Evolutionary conservation across 164 flowering plant species (phyloP).

Genomic region (Berberis thunbergii): DNA sequence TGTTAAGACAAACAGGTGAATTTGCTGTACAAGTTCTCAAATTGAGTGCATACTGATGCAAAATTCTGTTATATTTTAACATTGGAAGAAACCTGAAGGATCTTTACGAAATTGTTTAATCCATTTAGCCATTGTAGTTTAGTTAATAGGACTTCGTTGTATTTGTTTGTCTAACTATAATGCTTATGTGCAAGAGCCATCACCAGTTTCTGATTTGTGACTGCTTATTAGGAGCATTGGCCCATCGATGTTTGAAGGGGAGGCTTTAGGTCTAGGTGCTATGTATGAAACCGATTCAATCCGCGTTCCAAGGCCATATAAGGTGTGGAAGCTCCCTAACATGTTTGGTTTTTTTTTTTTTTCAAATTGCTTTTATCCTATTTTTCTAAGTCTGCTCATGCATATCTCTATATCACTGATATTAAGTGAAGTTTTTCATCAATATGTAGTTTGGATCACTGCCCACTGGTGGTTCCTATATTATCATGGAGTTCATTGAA

Average conservation of each 20-base stretch:
- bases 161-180: background rate
- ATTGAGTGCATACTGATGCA: too few relatives aligned
- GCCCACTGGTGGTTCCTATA: conserved; percentile 82
- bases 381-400: background rate
- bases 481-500: conserved; percentile 90
- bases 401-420: background rate
- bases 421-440: background rate
- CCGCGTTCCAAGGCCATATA: conserved; percentile 76
- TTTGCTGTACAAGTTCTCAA: too few relatives aligned
- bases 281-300: conserved; percentile 75
- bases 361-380: background rate
- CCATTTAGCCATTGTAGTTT: too few relatives aligned
- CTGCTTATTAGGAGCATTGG: conserved; percentile 59
- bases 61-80: too few relatives aligned
- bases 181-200: background rate
- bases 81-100: too few relatives aligned
- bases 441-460: conserved; percentile 66
- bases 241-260: conserved; percentile 91
- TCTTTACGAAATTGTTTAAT: too few relatives aligned
- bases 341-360: background rate
- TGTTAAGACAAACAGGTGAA: conserved; percentile 82
- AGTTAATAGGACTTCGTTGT: too few relatives aligned
- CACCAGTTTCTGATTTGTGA: background rate
- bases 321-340: conserved; percentile 32
- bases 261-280: conserved; percentile 80